Evolutionary conservation across 2,329 filamentous ascomycete species (phyloP), one percentile per base, ranked within the genome.

Genomic region (Fusarium temperatum): DNA sequence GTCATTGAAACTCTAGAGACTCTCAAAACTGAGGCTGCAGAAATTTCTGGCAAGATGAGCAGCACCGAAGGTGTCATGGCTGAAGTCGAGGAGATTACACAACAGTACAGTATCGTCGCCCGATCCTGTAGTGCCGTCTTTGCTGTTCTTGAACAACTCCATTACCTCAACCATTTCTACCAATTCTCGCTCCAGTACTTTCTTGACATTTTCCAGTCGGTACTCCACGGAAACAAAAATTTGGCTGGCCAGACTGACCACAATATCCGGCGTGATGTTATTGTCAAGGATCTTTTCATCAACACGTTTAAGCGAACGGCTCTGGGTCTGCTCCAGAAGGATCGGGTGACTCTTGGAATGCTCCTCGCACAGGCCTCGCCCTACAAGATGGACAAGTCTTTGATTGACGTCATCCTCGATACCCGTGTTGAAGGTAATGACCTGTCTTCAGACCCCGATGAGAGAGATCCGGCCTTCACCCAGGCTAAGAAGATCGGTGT

Each of bases 141-240:
- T 82, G 95, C 97, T 38, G 94, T 99, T 20, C 87, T 99, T 70
- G 97, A 99, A 84, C 96, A 99, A 82, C 89, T 99, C 66, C 96
- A 98, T 83, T 97, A 98, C 81, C 92, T 99, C 82, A 98, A 99
- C 82, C 96, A 98, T 86, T 98, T 98, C 85, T 99, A 99, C 83
- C 97, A 98, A 82, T 99, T 99, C 87, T 99, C 96, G 42, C 88
- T 99, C 68, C 95, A 98, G 83, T 99, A 98, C 84, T 99, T 99
- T 85, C 89, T 98, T 63, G 94, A 98, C 81, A 99, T 99, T 77
- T 99, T 99, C 89, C 94, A 97, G 81, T 91, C 93, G 11, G 96
- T 99, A 13, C 88, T 99, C 44, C 93, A 93, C 76, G 89, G 90
- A 66, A 97, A 97, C 82, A 91, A 92, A 78, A 91, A 90, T 68